These are phyloP conservation scores for Aspergillus candidus DNA, from an alignment of 2,329 filamentous ascomycete species.

Conservation along the genomic window DNA sequence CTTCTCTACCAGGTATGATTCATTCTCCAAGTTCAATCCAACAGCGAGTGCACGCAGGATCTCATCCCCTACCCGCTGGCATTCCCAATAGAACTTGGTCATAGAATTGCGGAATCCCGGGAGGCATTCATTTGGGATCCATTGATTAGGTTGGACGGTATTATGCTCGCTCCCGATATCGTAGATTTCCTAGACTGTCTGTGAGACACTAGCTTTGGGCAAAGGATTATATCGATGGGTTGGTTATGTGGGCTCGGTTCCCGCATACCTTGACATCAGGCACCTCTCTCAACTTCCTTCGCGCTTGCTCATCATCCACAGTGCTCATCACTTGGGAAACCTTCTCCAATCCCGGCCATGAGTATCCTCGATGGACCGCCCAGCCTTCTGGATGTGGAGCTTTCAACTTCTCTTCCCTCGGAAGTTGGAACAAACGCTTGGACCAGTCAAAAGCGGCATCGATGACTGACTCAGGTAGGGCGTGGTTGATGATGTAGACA, in stretches of 20 bases:
- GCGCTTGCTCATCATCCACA: conserved; percentile 37
- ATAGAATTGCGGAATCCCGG: conserved; percentile 46
- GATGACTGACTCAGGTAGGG: conserved; percentile 34
- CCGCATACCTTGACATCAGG: conserved; percentile 47
- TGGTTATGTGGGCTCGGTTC: neutral
- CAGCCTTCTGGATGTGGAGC: conserved; percentile 47
- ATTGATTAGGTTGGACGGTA: conserved; percentile 44
- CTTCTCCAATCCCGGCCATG: conserved; percentile 50
- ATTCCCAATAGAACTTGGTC: conserved; percentile 46
- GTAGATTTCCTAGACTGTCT: conserved; percentile 42
- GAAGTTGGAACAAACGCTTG: conserved; percentile 41
- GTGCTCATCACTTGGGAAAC: conserved; percentile 44
- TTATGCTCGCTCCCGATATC: conserved; percentile 48
- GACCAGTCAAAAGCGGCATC: conserved; percentile 42
- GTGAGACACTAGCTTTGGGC: neutral
- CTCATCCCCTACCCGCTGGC: conserved; percentile 39
- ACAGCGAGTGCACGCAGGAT: conserved; percentile 44
- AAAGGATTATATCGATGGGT: neutral
- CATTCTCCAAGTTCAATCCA: conserved; percentile 44
- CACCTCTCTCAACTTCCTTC: conserved; percentile 40
- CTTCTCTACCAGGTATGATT: conserved; percentile 41
- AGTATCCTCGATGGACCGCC: conserved; percentile 51
- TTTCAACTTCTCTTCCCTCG: conserved; percentile 42
- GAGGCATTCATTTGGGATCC: conserved; percentile 42
- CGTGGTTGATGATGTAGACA: conserved; percentile 46